Evolutionary conservation across 2,329 filamentous ascomycete species (phyloP), one percentile per base, ranked within the genome.

Genomic region (Fusarium mundagurra): DNA sequence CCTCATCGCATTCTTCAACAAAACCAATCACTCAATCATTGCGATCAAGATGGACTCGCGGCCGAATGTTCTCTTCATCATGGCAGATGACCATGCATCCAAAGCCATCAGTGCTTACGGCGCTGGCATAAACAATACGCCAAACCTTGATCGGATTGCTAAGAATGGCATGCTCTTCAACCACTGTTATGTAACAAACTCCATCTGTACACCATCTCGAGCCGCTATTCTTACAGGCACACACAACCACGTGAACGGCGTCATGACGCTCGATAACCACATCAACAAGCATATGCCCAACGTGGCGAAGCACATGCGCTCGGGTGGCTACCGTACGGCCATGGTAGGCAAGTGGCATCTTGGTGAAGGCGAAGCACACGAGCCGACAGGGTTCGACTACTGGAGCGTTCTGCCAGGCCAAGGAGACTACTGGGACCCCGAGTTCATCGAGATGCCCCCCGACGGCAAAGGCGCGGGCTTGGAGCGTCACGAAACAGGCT

Each of bases 271-370:
- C 2, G 81, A 86, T 63, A 62, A 65, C 4, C 45, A 74, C 61
- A 87, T 89, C 78, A 87, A 88, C 78, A 87, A 85, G 43, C 80
- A 82, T 20, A 61, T 86, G 7, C 87, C 87, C 14, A 88, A 88
- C 36, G 85, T 88, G 7, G 86, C 86, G 5, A 89, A 89, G 70
- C 82, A 85, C 29, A 79, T 89, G 1, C 83, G 84, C 4, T 79
- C 82, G 0, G 84, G 83, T 14, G 84, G 84, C 0, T 89, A 88
- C 66, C 83, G 83, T 53, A 88, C 86, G 0, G 86, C 84, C 13
- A 88, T 88, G 86, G 78, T 88, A 0, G 87, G 86, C 0, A 89
- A 89, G 74, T 88, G 87, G 86, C 87, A 88, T 71, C 76, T 89
- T 20, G 87, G 87, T 7, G 86, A 89, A 71, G 86, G 85, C 1